These are phyloP conservation scores for Panicum miliaceum DNA, from an alignment of 176 grass and related monocot species.

Conservation along the genomic window DNA sequence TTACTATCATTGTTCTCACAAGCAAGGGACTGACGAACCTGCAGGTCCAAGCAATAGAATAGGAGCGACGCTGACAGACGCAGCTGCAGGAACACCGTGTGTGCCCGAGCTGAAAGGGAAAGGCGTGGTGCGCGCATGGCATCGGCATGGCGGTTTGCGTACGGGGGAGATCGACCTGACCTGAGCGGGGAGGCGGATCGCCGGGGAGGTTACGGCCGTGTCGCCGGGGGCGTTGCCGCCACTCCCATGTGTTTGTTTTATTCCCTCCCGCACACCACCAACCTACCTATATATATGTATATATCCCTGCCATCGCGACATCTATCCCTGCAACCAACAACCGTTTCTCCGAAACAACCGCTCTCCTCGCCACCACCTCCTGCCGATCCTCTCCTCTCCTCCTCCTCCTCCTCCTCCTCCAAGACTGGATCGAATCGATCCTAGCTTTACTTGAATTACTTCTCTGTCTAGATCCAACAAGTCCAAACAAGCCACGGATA, in stretches of 20 bases:
- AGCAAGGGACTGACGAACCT: no score
- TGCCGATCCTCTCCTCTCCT: no score
- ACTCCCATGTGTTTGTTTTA: neutral
- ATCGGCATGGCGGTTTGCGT: conserved; percentile 11
- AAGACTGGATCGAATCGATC: conserved; percentile 16
- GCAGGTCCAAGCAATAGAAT: no score
- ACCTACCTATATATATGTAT: conserved; percentile 27
- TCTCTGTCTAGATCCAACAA: conserved; percentile 1
- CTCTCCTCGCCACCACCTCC: neutral
- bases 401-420: neutral
- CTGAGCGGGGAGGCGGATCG: neutral
- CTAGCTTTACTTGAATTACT: neutral
- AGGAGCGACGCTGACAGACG: no score
- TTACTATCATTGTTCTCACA: no score
- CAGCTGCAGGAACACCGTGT: no score
- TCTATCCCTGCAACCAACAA: conserved; percentile 24
- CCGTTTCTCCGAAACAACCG: conserved; percentile 39
- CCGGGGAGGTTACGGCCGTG: conserved; percentile 39
- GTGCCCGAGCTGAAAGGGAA: no score
- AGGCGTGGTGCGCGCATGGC: neutral
- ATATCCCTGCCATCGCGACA: neutral
- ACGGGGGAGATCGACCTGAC: conserved; percentile 12
- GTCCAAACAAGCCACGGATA: neutral
- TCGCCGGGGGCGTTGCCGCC: conserved; percentile 33
- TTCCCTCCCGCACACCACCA: neutral